Base-by-base conservation (phyloP, 1,139 yeast species). In the Saccharomyces hybrid region DNA sequence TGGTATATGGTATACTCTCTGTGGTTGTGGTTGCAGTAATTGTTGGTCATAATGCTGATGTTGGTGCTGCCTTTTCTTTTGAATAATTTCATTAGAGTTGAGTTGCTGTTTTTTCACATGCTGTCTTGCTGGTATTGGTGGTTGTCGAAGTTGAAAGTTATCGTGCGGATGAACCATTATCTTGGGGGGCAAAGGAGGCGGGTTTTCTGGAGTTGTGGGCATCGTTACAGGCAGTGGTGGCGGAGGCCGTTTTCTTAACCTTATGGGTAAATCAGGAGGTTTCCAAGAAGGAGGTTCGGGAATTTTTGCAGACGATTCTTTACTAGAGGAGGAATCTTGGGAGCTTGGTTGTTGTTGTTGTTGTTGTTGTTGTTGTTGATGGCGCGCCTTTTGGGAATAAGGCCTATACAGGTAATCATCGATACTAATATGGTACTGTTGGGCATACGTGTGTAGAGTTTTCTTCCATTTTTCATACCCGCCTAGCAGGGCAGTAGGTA, bases 401-500 rank as follows among this genome's bases (percentile, higher is more conserved):
- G 61, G 59, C 51, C 64, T 61, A 51, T 57, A 61, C 5, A 69
- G 49, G 57, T 59, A 65, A 50, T 59, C 60, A 20, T 56, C 53
- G 8, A 55, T 54, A 11, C 56, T 53, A 20, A 66, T 55, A 2
- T 56, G 54, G 47, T 62, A 62, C 48, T 60, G 56, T 14, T 55
- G 56, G 2, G 59, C 49, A 50, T 64, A 61, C 5, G 56, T 56
- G 7, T 57, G 55, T 47, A 67, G 49, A 13, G 63, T 59, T 44
- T 61, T 59, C 49, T 67, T 67, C 71, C 71, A 68, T 53, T 68
- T 67, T 50, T 68, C 71, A 53, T 62, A 68, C 2, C 71, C 71
- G 46, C 71, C 71, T 9, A 65, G 55, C 46, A 68, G 54, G 31
- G 57, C 56, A 20, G 64, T 64, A 13, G 71, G 70, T 9, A 61